Conservation (phyloP, 352 stramenopile genomes). For the Globisporangium polare region DNA sequence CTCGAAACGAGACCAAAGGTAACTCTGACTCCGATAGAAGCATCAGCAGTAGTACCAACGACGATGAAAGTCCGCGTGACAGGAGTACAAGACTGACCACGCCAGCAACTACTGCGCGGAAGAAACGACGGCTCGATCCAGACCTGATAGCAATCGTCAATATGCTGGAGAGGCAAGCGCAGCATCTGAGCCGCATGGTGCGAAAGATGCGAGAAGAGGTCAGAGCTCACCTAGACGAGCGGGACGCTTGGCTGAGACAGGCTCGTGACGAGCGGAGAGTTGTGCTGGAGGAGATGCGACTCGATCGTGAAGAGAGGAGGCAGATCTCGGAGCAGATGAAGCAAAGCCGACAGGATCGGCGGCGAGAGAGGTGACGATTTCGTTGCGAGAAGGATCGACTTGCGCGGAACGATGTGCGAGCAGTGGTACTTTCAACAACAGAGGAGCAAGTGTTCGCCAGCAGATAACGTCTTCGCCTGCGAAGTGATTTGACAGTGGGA, state of each 20-base stretch:
- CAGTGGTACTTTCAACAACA: neutral
- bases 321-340: neutral
- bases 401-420: too few species aligned
- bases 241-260: neutral
- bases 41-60: neutral
- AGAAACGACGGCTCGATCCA: neutral
- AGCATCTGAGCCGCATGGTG: neutral
- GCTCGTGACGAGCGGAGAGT: neutral
- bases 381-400: too few species aligned
- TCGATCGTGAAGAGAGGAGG: neutral
- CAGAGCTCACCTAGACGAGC: neutral
- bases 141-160: neutral
- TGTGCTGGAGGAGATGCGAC: neutral
- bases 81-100: neutral
- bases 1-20: neutral
- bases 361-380: neutral
- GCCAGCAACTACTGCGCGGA: neutral
- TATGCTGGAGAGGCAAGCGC: neutral
- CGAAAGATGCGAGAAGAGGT: neutral
- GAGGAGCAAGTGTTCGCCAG: neutral
- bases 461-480: too few species aligned
- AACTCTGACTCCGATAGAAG: neutral
- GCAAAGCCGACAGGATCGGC: neutral
- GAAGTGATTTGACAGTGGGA: too few species aligned
- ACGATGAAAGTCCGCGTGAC: neutral